Percentiles rank a stretch among this genome's conserved stretches.
Evolutionary conservation across 208 protist species (phyloP).

Genomic region (Wallacemonas sp.): DNA sequence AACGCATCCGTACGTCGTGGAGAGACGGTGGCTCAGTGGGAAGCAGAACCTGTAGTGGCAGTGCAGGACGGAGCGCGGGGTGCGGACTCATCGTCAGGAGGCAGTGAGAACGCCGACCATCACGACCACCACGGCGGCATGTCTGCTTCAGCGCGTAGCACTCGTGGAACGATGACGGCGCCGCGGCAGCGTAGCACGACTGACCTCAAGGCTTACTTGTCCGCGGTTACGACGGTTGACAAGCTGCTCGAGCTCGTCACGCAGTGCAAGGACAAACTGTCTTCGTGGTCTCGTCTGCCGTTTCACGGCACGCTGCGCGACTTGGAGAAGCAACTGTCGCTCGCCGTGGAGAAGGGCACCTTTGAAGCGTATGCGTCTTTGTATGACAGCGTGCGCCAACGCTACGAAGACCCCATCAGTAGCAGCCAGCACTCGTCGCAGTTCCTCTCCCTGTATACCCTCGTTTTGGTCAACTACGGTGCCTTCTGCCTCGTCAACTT

Average conservation of each 20-base stretch:
- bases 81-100: no score
- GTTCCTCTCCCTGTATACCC: slow-evolving; percentile 58
- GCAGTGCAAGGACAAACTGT: slow-evolving; percentile 23
- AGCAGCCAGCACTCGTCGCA: slow-evolving; percentile 12
- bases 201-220: slow-evolving; percentile 9
- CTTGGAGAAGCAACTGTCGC: slow-evolving; percentile 34
- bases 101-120: no score
- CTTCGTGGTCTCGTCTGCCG: slow-evolving; percentile 30
- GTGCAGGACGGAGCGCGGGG: no score
- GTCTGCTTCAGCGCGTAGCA: no score
- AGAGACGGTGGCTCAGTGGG: no score
- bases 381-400: slow-evolving; percentile 31
- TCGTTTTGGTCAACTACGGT: slow-evolving; percentile 64
- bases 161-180: no score
- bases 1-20: no score
- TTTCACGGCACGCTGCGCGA: slow-evolving; percentile 32
- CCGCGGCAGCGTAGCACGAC: background rate
- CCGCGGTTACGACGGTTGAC: slow-evolving; percentile 8
- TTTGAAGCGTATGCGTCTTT: slow-evolving; percentile 44
- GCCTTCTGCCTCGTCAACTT: slow-evolving; percentile 70
- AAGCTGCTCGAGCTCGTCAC: slow-evolving; percentile 16
- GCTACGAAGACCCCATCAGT: slow-evolving; percentile 33
- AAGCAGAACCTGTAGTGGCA: no score
- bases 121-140: no score
- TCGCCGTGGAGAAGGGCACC: slow-evolving; percentile 33